Evolutionary conservation across 2,329 filamentous ascomycete species (phyloP).

Genomic region (Microsporum canis): DNA sequence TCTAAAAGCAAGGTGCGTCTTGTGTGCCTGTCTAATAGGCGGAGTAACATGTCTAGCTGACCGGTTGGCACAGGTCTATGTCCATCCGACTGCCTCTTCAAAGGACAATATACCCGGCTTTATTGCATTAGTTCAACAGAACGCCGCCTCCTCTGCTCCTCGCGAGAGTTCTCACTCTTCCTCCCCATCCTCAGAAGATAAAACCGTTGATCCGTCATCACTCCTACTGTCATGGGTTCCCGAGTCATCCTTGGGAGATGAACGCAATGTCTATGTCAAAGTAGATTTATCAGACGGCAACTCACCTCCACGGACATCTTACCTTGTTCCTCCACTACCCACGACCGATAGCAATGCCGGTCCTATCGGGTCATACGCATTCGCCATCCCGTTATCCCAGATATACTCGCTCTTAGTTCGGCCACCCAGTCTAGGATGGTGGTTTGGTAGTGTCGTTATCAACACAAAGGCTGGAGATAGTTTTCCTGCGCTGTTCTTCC

Average conservation of each 20-base stretch:
- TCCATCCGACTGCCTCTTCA: constrained; percentile 82
- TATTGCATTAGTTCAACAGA: constrained; percentile 86
- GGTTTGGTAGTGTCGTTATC: constrained; percentile 92
- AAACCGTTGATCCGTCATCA: constrained; percentile 48
- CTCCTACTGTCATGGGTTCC: constrained; percentile 89
- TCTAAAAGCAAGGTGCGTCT: constrained; percentile 81
- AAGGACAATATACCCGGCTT: constrained; percentile 96
- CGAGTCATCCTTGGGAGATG: constrained; percentile 75
- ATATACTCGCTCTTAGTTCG: constrained; percentile 85
- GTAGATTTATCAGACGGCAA: constrained; percentile 82
- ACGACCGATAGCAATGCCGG: constrained; percentile 65
- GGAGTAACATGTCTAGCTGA: neutral
- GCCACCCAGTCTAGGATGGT: constrained; percentile 91
- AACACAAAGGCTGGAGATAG: constrained; percentile 84
- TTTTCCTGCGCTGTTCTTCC: constrained; percentile 93
- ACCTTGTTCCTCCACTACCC: constrained; percentile 82
- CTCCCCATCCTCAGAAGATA: constrained; percentile 21
- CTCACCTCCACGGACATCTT: constrained; percentile 71
- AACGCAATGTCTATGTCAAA: constrained; percentile 83
- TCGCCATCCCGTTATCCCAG: constrained; percentile 78
- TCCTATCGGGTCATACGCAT: constrained; percentile 69
- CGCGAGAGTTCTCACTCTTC: constrained; percentile 32
- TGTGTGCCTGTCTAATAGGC: neutral
- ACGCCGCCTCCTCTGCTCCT: constrained; percentile 32
- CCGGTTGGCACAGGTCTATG: constrained; percentile 59